Percentiles rank a stretch among this genome's conserved stretches.
phyloP scores from a whole-genome alignment of 2,329 filamentous ascomycete species.

The Calonectria hongkongensis region DNA sequence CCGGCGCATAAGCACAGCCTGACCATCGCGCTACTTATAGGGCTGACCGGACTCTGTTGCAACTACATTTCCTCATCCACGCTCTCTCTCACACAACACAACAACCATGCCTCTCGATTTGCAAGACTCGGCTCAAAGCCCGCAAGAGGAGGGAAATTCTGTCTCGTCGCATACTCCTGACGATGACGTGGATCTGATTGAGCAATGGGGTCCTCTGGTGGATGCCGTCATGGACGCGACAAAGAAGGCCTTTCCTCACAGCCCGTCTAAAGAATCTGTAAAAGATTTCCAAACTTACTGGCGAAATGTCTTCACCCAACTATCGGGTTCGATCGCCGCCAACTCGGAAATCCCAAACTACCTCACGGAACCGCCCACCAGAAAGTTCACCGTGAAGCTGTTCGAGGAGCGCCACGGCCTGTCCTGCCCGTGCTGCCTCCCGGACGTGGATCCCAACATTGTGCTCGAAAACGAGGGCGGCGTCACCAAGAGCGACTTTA shows the following conservation, averaged over 20 bases:
- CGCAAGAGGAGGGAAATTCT: neutral
- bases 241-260: constrained; percentile 16
- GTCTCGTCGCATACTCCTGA: neutral
- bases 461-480: constrained; percentile 26
- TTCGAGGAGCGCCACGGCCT: constrained; percentile 3
- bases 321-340: neutral
- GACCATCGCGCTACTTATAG: neutral
- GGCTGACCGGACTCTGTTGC: neutral
- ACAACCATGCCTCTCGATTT: neutral
- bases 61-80: too few relatives aligned
- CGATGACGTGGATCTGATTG: neutral
- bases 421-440: constrained; percentile 36
- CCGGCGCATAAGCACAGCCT: neutral
- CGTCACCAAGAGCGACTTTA: constrained; percentile 36
- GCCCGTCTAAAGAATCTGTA: constrained; percentile 25
- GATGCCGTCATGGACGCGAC: constrained; percentile 11
- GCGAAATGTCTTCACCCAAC: constrained; percentile 26
- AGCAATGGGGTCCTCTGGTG: constrained; percentile 33
- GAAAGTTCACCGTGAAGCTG: constrained; percentile 26
- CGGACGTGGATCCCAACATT: constrained; percentile 27
- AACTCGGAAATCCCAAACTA: constrained; percentile 23
- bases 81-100: too few relatives aligned
- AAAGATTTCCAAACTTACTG: constrained; percentile 34
- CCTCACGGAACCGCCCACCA: constrained; percentile 29
- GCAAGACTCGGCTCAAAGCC: neutral